Base-by-base conservation (phyloP, 352 stramenopile species). In the Phytophthora chlamydospora region DNA sequence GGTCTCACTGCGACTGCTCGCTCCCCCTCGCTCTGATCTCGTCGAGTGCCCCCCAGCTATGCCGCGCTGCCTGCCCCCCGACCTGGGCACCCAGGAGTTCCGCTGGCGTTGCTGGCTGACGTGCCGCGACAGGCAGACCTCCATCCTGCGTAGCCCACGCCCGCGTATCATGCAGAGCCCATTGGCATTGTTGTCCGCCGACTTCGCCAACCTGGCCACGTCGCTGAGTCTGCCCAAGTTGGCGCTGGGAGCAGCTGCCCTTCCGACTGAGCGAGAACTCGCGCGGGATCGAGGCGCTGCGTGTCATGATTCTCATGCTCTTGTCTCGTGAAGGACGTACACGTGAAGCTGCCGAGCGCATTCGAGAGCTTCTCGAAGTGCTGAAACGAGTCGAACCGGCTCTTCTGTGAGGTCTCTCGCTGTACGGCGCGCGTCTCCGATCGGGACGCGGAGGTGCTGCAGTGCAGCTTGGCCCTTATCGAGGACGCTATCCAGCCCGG, bases 161-260 rank as follows among this genome's bases (percentile, higher is more conserved):
- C 86, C 86, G 17, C 83, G 82, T 38, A 83, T 95, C 59, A 93
- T 95, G 40, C 80, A 90, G 58, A 83, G 76, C 38, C 84, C 71
- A 3, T 95, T 95, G 40, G 78, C 62, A 17, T 57, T 95, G 38
- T 52, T 93, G 33, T 85, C 85, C 33, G 63, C 76, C 0, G 86
- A 95, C 67, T 93, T 95, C 63, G 80, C 86, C 43, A 88, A 90
- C 56, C 73, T 95, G n/a, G 80, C 83, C 39, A 90, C 82, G 29
- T 89, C 83, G 54, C 58, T 95, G 36, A 85, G 83, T 57, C 78
- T 90, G 54, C 63, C 76, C 40, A 73, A 81, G 58, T 71, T 89
- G 31, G 59, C 78, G 53, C 72, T 95, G 39, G 82, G n/a, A n/a
- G n/a, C n/a, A n/a, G n/a, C n/a, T n/a, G n/a, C n/a, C n/a, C n/a